phyloP scores from a whole-genome alignment of 306 rosid species.

The Comarum palustre region DNA sequence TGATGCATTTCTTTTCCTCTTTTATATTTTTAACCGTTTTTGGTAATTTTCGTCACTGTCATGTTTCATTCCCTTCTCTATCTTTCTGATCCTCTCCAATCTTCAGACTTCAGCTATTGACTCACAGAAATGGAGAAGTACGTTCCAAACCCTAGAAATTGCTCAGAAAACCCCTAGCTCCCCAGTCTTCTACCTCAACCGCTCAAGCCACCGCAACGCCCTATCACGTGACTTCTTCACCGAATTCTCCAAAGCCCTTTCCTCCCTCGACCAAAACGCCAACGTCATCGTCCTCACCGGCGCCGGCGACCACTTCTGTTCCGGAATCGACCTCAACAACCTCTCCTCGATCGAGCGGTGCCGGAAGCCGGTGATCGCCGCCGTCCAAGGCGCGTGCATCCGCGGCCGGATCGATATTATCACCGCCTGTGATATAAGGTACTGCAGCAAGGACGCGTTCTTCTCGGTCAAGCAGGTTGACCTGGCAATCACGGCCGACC shows the following conservation, averaged over 20 bases:
- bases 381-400: conserved; percentile 74
- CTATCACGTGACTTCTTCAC: conserved; percentile 57
- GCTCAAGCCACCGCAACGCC: conserved; percentile 62
- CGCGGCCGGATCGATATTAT: conserved; percentile 74
- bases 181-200: conserved; percentile 50
- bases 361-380: conserved; percentile 77
- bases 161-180: conserved; percentile 37
- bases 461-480: conserved; percentile 88
- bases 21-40: too few relatives aligned
- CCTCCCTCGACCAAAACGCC: conserved; percentile 58
- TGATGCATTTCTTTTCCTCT: too few relatives aligned
- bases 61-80: not conserved
- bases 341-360: conserved; percentile 54
- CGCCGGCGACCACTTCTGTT: conserved; percentile 70
- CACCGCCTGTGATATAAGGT: conserved; percentile 81
- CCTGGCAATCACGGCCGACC: conserved; percentile 77
- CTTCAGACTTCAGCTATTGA: not conserved
- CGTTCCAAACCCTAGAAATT: conserved; percentile 54
- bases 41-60: not conserved
- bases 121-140: conserved; percentile 40
- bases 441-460: conserved; percentile 63
- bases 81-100: not conserved
- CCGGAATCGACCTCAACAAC: conserved; percentile 66
- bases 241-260: conserved; percentile 67
- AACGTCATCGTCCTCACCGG: conserved; percentile 65